phyloP scores from a whole-genome alignment of 768 basidiomycete species.

The Hygrocybe coccinea region DNA sequence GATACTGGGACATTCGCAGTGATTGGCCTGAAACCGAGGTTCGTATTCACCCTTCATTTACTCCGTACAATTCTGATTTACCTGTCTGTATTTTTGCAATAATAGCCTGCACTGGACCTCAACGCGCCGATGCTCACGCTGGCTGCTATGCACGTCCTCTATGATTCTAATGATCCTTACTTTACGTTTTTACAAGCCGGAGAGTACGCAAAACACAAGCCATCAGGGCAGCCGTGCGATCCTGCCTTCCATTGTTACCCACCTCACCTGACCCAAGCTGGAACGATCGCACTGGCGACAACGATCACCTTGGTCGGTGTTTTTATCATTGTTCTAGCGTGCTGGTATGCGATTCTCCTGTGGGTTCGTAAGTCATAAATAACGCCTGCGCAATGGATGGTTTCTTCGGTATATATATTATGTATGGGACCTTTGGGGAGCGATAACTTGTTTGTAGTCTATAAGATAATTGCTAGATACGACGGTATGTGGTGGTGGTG shows the following conservation, averaged over 20 bases:
- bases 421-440: background rate
- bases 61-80: background rate
- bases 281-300: conserved; percentile 66
- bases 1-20: conserved; percentile 78
- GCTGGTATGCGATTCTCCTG: conserved; percentile 32
- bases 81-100: background rate
- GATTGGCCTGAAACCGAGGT: conserved; percentile 92
- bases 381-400: background rate
- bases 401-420: background rate
- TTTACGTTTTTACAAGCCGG: conserved; percentile 70
- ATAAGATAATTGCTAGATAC: background rate
- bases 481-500: background rate
- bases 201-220: conserved; percentile 55
- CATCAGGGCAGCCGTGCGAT: conserved; percentile 75
- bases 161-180: conserved; percentile 65
- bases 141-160: conserved; percentile 70
- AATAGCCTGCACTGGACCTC: conserved; percentile 77
- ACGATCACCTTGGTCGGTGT: conserved; percentile 59
- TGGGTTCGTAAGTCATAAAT: background rate
- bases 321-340: conserved; percentile 46
- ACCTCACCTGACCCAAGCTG: conserved; percentile 52
- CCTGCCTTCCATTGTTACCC: conserved; percentile 54
- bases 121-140: conserved; percentile 87
- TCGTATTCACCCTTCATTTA: conserved; percentile 12
- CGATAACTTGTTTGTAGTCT: background rate